Evolutionary conservation across 495 filamentous ascomycete genomes (phyloP).

Genomic region (Lineolata rhizophorae): DNA sequence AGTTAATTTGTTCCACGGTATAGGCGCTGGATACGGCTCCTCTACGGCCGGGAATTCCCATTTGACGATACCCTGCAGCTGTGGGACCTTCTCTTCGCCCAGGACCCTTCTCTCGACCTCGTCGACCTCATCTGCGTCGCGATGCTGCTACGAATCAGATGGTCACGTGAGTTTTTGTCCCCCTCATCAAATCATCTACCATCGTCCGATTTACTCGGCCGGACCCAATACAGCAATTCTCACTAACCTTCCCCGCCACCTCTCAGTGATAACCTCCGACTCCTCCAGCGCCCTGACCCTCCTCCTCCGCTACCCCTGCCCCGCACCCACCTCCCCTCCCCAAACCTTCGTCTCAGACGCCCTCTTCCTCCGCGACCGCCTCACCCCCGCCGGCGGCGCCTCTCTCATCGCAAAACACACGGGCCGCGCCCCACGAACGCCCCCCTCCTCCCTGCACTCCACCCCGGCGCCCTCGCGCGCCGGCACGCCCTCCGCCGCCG

Average conservation of each 20-base stretch:
- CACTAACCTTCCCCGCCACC: background rate
- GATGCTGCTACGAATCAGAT: constrained; percentile 83
- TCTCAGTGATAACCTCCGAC: constrained; percentile 57
- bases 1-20: background rate
- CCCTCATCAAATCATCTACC: background rate
- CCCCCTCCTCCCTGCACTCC: too few relatives aligned
- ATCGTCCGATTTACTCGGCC: too few relatives aligned
- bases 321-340: constrained; percentile 39
- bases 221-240: background rate
- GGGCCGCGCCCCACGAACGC: too few relatives aligned
- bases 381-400: background rate
- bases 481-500: too few relatives aligned
- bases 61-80: constrained; percentile 64
- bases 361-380: constrained; percentile 34
- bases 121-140: constrained; percentile 78
- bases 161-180: constrained; percentile 43
- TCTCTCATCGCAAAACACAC: too few relatives aligned
- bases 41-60: constrained; percentile 85
- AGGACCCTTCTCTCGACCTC: constrained; percentile 61
- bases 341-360: constrained; percentile 72
- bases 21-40: constrained; percentile 81
- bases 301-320: constrained; percentile 67
- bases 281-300: constrained; percentile 32
- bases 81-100: constrained; percentile 67
- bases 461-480: too few relatives aligned